Evolutionary conservation across 2,329 filamentous ascomycete genomes (phyloP).

Genomic region (Fusarium incarnatum): DNA sequence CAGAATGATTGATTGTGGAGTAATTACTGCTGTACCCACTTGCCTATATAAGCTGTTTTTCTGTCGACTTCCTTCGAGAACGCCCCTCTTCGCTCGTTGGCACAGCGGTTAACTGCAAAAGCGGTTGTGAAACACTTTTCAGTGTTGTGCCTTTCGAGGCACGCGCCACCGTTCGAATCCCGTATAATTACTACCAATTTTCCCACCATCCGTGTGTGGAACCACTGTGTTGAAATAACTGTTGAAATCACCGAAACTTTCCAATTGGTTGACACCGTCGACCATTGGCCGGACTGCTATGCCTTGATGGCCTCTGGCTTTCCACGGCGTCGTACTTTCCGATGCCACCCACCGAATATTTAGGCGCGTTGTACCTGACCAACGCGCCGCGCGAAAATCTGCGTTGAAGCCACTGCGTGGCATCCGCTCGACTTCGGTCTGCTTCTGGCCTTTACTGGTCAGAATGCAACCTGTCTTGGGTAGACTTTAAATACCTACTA

Average conservation of each 20-base stretch:
- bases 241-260: too few relatives aligned
- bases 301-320: background rate
- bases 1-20: background rate
- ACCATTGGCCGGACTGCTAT: background rate
- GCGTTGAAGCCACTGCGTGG: background rate
- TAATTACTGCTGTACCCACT: background rate
- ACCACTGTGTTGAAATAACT: too few relatives aligned
- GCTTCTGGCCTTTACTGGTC: too few relatives aligned
- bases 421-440: background rate
- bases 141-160: background rate
- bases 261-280: too few relatives aligned
- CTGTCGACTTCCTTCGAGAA: background rate
- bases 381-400: background rate
- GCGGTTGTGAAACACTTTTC: background rate
- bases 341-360: background rate
- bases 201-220: background rate
- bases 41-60: background rate
- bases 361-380: background rate
- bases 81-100: background rate
- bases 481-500: background rate
- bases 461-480: background rate
- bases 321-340: background rate
- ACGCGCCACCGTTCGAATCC: slow-evolving; percentile 22
- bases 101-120: background rate
- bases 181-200: slow-evolving; percentile 28